A percentile compares a stretch with the other conserved stretches of the same genome.
Evolutionary conservation across 768 basidiomycete genomes (phyloP).

Genomic region (Rhodotorula kratochvilovae): DNA sequence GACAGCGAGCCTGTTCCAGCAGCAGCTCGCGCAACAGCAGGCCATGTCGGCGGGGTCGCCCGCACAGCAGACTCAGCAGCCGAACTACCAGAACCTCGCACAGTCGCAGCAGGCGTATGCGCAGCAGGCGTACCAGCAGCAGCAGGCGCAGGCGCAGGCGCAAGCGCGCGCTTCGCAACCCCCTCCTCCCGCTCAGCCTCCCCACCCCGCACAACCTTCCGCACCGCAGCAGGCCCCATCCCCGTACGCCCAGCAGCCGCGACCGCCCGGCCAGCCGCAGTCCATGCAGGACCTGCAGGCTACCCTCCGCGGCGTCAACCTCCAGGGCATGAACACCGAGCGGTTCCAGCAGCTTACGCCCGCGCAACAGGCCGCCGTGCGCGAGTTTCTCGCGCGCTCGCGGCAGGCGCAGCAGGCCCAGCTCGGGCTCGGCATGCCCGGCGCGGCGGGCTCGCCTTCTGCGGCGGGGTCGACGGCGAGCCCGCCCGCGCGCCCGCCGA

Average conservation of each 20-base stretch:
- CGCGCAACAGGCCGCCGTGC: constrained; percentile 21
- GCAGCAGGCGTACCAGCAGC: constrained; percentile 10
- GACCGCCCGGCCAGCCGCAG: background rate
- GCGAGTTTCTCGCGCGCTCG: constrained; percentile 11
- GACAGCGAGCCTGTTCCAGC: constrained; percentile 11
- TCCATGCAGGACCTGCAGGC: constrained; percentile 7
- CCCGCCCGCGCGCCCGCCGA: background rate
- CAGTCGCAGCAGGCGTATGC: background rate
- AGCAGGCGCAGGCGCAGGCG: background rate
- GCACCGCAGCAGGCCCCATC: background rate
- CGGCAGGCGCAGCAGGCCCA: constrained; percentile 19
- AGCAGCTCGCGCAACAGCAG: constrained; percentile 23
- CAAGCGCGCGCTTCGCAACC: background rate
- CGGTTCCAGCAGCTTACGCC: constrained; percentile 12
- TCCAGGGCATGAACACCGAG: constrained; percentile 25
- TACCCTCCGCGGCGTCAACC: constrained; percentile 4
- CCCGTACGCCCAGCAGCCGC: background rate
- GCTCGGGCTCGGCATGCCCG: constrained; percentile 27
- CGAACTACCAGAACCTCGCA: background rate
- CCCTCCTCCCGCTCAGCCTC: background rate
- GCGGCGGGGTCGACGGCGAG: background rate
- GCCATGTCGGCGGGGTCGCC: background rate
- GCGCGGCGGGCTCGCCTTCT: background rate
- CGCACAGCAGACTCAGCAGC: background rate
- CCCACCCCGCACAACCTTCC: background rate